A percentile compares a stretch with the other conserved stretches of the same genome.
These are phyloP conservation scores for Oleoguttula mirabilis DNA, from an alignment of 495 filamentous ascomycete species.

Conservation along the genomic window DNA sequence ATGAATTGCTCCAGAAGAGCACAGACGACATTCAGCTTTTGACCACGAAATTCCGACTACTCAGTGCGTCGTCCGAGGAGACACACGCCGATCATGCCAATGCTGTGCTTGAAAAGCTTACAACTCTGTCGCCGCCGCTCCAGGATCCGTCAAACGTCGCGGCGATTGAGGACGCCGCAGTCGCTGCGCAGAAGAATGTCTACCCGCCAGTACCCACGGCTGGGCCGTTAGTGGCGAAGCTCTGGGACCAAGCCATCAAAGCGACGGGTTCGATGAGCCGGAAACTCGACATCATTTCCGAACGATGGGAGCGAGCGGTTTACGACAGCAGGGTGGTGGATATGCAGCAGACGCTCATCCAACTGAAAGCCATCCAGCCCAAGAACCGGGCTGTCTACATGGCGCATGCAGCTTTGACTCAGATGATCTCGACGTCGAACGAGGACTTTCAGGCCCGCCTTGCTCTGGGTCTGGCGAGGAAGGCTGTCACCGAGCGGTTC, in stretches of 20 bases:
- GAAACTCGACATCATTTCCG: constrained; percentile 4
- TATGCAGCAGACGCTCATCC: constrained; percentile 17
- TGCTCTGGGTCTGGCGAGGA: constrained; percentile 11
- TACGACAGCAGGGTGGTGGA: constrained; percentile 4
- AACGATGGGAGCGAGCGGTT: constrained; percentile 14
- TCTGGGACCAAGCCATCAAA: constrained; percentile 16
- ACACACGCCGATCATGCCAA: background rate
- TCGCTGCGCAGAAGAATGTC: constrained; percentile 1
- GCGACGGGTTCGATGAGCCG: background rate
- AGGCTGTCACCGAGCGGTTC: constrained; percentile 16
- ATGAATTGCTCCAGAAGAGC: constrained; percentile 11
- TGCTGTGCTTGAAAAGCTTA: constrained; percentile 4
- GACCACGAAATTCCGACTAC: constrained; percentile 9
- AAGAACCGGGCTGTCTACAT: constrained; percentile 16
- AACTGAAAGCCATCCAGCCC: constrained; percentile 17
- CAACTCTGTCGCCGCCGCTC: background rate
- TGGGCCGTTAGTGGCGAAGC: constrained; percentile 9
- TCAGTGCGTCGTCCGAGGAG: constrained; percentile 1
- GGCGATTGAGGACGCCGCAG: constrained; percentile 1
- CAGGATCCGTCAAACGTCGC: constrained; percentile 5
- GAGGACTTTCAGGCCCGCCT: constrained; percentile 16
- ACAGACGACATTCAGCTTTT: constrained; percentile 11
- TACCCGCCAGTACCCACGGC: constrained; percentile 3
- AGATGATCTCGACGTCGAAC: constrained; percentile 14
- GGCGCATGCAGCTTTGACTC: constrained; percentile 19